phyloP scores from a whole-genome alignment of 495 filamentous ascomycete species.

The Penicillium cataractarum region DNA sequence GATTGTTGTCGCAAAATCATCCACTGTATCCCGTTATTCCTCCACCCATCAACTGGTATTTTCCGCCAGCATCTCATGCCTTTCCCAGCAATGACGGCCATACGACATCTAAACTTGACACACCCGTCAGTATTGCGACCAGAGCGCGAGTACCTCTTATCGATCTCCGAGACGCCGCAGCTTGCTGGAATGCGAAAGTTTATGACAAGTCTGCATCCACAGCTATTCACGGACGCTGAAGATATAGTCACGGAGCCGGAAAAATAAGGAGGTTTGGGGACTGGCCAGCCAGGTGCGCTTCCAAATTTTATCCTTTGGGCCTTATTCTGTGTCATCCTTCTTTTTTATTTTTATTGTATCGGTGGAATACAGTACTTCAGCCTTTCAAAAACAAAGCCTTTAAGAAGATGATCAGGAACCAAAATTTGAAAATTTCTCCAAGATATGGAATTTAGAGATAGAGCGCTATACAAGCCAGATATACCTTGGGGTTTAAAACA shows the following conservation, averaged over 20 bases:
- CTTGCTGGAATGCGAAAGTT: background rate
- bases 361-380: no score
- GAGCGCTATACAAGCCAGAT: no score
- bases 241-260: background rate
- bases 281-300: background rate
- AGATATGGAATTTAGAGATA: no score
- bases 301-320: background rate
- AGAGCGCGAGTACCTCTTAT: background rate
- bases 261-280: background rate
- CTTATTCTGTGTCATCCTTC: background rate
- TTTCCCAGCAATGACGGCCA: constrained; percentile 5
- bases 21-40: constrained; percentile 10
- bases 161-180: background rate
- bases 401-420: no score
- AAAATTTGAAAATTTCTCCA: no score
- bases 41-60: constrained; percentile 9
- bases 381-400: no score
- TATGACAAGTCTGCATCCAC: background rate
- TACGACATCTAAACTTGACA: background rate
- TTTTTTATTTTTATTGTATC: no score
- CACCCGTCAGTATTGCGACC: background rate
- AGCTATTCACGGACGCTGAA: background rate
- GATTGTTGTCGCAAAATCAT: constrained; percentile 12
- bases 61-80: constrained; percentile 19
- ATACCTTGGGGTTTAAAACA: no score